phyloP scores from a whole-genome alignment of 1,284 basidiomycete species.

The Phlebopus sp. region DNA sequence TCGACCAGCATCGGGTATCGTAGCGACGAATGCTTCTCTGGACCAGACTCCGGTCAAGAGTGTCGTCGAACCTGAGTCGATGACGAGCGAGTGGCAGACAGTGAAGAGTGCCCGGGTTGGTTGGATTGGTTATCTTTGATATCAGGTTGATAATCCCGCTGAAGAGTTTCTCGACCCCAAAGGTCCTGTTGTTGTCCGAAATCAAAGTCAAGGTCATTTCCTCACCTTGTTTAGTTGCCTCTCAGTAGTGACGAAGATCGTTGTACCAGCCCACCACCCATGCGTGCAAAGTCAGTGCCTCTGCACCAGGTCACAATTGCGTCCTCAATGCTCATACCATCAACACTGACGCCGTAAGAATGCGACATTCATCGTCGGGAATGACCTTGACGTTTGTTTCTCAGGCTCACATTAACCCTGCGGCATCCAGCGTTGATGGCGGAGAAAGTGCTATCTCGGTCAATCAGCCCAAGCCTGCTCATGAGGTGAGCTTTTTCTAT shows the following conservation, averaged over 20 bases:
- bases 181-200: neutral
- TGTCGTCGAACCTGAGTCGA: neutral
- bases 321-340: neutral
- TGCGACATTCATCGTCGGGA: neutral
- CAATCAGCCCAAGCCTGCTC: too few species aligned
- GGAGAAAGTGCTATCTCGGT: too few species aligned
- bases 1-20: neutral
- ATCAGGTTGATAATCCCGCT: neutral
- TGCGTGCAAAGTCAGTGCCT: neutral
- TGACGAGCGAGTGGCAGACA: neutral
- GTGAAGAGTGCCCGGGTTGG: neutral
- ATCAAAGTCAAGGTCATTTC: neutral
- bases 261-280: slow-evolving; percentile 1
- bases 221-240: neutral
- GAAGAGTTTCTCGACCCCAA: neutral
- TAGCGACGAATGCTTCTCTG: too few species aligned
- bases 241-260: neutral
- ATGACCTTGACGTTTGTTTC: neutral
- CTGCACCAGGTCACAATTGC: neutral
- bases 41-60: neutral
- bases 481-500: too few species aligned
- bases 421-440: too few species aligned
- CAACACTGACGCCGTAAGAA: neutral
- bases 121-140: neutral
- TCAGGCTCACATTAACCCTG: neutral